A percentile compares a stretch with the other conserved stretches of the same genome.
Conservation (phyloP, 2,329 filamentous ascomycete species). For the Colletotrichum simmondsii region DNA sequence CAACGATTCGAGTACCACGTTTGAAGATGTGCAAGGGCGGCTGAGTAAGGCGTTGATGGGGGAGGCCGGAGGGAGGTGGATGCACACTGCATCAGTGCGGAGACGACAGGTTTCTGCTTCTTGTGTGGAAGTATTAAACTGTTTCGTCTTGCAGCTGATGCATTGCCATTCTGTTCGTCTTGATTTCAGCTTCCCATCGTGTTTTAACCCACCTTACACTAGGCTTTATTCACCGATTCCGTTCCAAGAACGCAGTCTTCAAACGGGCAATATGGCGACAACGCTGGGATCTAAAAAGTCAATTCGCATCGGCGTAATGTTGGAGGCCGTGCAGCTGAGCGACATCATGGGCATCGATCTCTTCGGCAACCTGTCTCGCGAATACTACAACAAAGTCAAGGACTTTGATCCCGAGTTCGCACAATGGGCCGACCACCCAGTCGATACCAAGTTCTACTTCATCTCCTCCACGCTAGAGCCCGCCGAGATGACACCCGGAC, state of each 20-base stretch:
- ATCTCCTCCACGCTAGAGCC: constrained; percentile 47
- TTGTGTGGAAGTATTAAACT: neutral
- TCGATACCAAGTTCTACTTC: constrained; percentile 50
- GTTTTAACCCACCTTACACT: neutral
- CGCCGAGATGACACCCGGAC: constrained; percentile 42
- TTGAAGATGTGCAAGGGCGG: neutral
- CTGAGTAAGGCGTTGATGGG: neutral
- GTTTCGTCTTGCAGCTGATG: neutral
- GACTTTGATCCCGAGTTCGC: constrained; percentile 36
- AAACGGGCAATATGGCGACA: constrained; percentile 2
- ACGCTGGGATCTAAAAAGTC: constrained; percentile 25
- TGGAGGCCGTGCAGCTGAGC: constrained; percentile 49
- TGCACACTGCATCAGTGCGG: neutral
- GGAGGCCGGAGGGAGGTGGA: neutral
- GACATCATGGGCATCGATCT: constrained; percentile 53
- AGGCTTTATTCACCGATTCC: neutral
- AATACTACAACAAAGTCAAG: constrained; percentile 36
- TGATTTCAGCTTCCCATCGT: too few relatives aligned
- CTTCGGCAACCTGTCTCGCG: constrained; percentile 48
- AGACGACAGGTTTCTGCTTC: neutral
- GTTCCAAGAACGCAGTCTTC: neutral
- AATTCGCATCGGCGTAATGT: constrained; percentile 52
- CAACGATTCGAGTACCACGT: neutral
- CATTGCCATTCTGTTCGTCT: neutral
- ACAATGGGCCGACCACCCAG: constrained; percentile 37